A percentile compares a stretch with the other conserved stretches of the same genome.
These are phyloP conservation scores for Hypoxylon sp. DNA, from an alignment of 2,329 filamentous ascomycete species.

Conservation along the genomic window DNA sequence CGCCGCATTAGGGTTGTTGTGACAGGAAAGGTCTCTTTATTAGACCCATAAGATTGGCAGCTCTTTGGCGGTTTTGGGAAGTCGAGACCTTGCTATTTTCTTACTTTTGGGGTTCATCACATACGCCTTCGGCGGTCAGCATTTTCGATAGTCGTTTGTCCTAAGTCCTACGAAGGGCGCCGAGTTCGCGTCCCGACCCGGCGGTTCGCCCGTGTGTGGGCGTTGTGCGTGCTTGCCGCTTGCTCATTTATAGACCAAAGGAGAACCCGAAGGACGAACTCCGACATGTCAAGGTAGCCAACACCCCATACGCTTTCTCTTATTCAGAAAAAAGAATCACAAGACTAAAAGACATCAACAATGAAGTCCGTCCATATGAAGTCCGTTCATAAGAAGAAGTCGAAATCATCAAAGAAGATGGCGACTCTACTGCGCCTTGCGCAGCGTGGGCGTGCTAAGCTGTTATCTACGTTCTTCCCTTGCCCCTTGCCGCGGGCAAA, in stretches of 20 bases:
- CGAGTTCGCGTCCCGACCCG: neutral
- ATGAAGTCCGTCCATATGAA: neutral
- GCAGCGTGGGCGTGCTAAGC: slow-evolving; percentile 13
- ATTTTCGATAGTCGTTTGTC: slow-evolving; percentile 1
- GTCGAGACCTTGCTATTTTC: neutral
- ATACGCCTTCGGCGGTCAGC: neutral
- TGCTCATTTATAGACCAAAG: slow-evolving; percentile 18
- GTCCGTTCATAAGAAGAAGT: neutral
- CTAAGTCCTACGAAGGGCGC: slow-evolving; percentile 2
- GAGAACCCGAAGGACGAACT: neutral
- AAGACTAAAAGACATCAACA: neutral
- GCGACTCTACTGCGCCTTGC: slow-evolving; percentile 19
- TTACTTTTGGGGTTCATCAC: neutral
- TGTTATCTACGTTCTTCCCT: slow-evolving; percentile 31
- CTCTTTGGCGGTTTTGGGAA: neutral
- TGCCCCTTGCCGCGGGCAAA: slow-evolving; percentile 1
- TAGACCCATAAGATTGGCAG: slow-evolving; percentile 13
- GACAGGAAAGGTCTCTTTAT: slow-evolving; percentile 14
- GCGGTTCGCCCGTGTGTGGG: neutral
- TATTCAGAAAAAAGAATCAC: neutral
- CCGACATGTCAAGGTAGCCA: neutral
- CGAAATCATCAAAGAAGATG: slow-evolving; percentile 12
- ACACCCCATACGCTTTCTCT: neutral
- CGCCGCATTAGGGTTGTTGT: slow-evolving; percentile 31
- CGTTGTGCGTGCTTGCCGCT: too few species aligned